Evolutionary conservation across 129 eudicot species (phyloP).

Genomic region (Sambucus nigra): DNA sequence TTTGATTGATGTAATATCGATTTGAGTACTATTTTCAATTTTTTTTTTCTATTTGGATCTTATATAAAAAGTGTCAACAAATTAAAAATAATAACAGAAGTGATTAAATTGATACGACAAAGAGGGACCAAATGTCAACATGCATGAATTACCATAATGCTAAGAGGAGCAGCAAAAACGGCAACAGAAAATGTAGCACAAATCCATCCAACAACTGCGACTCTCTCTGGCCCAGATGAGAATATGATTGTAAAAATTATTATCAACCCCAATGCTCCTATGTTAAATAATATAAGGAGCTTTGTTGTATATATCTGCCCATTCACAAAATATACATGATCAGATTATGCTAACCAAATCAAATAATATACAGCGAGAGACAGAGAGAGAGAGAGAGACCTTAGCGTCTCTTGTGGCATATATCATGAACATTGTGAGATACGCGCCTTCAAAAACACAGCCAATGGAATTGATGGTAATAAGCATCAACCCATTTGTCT

Average conservation of each 20-base stretch:
- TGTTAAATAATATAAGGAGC: slow-evolving; percentile 27
- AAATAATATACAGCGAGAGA: not conserved
- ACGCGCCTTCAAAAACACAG: slow-evolving; percentile 23
- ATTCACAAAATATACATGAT: not conserved
- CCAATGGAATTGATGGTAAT: slow-evolving; percentile 50
- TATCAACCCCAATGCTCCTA: slow-evolving; percentile 17
- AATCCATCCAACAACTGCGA: slow-evolving; percentile 41
- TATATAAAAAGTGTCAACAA: too few relatives aligned
- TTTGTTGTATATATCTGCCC: slow-evolving; percentile 37
- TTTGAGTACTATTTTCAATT: too few relatives aligned
- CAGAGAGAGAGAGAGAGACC: slow-evolving; percentile 11
- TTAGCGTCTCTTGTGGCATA: slow-evolving; percentile 41
- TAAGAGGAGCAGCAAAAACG: slow-evolving; percentile 60
- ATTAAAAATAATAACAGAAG: too few relatives aligned
- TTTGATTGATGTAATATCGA: too few relatives aligned
- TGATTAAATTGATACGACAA: too few relatives aligned
- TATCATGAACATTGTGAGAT: slow-evolving; percentile 38
- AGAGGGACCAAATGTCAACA: too few relatives aligned
- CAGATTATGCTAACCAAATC: not conserved
- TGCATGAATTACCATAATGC: slow-evolving; percentile 60
- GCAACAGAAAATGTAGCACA: slow-evolving; percentile 40
- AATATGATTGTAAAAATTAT: not conserved
- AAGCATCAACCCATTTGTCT: slow-evolving; percentile 25
- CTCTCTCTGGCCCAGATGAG: slow-evolving; percentile 6
- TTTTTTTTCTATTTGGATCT: too few relatives aligned